Percentiles rank a stretch among this genome's conserved stretches.
Conservation (phyloP, 306 rosid species). For the Vicia faba region DNA sequence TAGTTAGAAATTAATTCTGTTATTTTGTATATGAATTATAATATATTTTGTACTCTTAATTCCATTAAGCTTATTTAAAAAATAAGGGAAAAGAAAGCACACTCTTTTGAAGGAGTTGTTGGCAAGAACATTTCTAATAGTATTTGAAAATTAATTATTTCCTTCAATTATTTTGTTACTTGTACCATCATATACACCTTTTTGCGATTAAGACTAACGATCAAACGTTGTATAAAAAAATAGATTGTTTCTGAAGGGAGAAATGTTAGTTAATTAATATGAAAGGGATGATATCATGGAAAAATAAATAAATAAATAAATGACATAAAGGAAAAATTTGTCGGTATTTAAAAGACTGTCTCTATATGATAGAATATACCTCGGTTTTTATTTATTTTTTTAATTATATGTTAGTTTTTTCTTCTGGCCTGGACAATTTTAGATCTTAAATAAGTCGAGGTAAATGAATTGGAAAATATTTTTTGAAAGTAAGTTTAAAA, state of each 20-base stretch:
- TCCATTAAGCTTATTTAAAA: neutral
- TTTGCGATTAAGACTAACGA: constrained; percentile 35
- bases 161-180: constrained; percentile 14
- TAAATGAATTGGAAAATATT: neutral
- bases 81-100: neutral
- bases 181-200: constrained; percentile 21
- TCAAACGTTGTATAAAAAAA: constrained; percentile 7
- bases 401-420: constrained; percentile 15
- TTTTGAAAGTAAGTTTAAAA: no score
- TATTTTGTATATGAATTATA: no score
- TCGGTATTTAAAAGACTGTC: constrained; percentile 20
- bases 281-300: constrained; percentile 26
- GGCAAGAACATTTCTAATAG: constrained; percentile 4
- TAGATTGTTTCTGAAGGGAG: neutral
- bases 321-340: constrained; percentile 38
- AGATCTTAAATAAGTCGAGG: neutral
- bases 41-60: no score
- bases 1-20: no score
- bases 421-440: constrained; percentile 19
- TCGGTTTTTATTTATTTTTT: neutral
- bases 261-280: constrained; percentile 33
- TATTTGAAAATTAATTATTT: constrained; percentile 1
- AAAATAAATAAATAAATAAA: constrained; percentile 10
- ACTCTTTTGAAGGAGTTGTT: neutral
- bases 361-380: neutral